Evolutionary conservation across 768 basidiomycete genomes (phyloP).

Genomic region (Naganishia vaughanmartiniae): DNA sequence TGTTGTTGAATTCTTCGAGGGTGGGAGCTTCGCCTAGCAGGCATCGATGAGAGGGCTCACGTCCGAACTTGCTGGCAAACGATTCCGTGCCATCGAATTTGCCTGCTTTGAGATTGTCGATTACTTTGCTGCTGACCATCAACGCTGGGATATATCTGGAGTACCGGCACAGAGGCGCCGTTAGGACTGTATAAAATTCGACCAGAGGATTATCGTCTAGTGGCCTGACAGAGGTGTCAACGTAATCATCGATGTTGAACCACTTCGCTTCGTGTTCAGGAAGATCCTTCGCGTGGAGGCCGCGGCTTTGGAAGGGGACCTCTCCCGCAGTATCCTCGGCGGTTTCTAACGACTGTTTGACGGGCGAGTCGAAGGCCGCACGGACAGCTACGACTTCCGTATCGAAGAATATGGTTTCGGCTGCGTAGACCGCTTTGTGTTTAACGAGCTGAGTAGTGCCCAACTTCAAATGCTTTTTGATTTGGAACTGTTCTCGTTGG

Average conservation of each 20-base stretch:
- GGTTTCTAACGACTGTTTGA: conserved; percentile 5
- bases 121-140: conserved; percentile 12
- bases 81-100: conserved; percentile 30
- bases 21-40: conserved; percentile 63
- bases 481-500: conserved; percentile 79
- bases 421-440: conserved; percentile 82
- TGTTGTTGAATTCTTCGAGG: conserved; percentile 8
- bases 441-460: conserved; percentile 61
- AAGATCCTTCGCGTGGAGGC: conserved; percentile 30
- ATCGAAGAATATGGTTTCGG: conserved; percentile 74
- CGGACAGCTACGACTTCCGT: conserved; percentile 73
- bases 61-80: conserved; percentile 68
- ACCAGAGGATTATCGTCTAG: conserved; percentile 60
- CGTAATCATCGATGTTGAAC: conserved; percentile 77
- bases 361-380: conserved; percentile 61
- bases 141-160: conserved; percentile 54
- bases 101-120: conserved; percentile 34
- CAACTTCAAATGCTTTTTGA: conserved; percentile 60
- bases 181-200: conserved; percentile 68
- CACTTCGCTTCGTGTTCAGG: conserved; percentile 55
- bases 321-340: conserved; percentile 41
- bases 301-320: neutral
- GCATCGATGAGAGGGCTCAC: conserved; percentile 78
- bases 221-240: conserved; percentile 70
- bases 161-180: conserved; percentile 78